Percentiles rank a stretch among this genome's conserved stretches.
phyloP scores from a whole-genome alignment of 305 asterid genomes.

The Striga hermonthica region DNA sequence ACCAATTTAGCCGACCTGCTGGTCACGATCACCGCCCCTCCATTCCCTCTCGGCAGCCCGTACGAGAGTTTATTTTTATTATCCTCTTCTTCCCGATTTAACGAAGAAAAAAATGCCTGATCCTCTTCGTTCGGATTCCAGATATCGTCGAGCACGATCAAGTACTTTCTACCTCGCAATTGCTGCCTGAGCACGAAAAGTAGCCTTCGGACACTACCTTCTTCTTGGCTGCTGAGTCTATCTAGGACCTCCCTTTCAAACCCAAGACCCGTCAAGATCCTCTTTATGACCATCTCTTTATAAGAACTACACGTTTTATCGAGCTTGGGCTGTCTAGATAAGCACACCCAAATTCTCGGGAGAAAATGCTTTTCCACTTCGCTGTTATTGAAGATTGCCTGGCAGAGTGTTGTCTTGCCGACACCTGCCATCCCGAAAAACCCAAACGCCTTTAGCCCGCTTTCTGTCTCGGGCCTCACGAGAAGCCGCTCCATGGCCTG shows the following conservation, averaged over 20 bases:
- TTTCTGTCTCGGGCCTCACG: slow-evolving; percentile 10
- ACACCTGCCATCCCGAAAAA: slow-evolving; percentile 48
- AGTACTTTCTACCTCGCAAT: slow-evolving; percentile 36
- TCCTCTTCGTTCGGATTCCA: slow-evolving; percentile 14
- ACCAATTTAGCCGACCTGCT: slow-evolving; percentile 32
- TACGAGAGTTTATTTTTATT: slow-evolving; percentile 22
- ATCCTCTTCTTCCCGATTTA: slow-evolving; percentile 21
- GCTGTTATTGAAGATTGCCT: slow-evolving; percentile 31
- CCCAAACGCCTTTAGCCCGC: slow-evolving; percentile 35
- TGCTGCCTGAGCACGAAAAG: slow-evolving; percentile 36
- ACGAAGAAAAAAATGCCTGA: slow-evolving; percentile 21
- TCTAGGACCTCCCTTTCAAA: slow-evolving; percentile 34
- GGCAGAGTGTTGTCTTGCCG: slow-evolving; percentile 49
- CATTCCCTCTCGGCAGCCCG: slow-evolving; percentile 42
- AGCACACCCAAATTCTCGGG: slow-evolving; percentile 48
- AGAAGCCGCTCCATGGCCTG: slow-evolving; percentile 43
- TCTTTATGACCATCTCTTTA: slow-evolving; percentile 32
- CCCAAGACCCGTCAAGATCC: slow-evolving; percentile 42
- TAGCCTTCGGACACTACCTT: slow-evolving; percentile 2
- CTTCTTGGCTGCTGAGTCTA: neutral
- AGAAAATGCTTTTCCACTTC: slow-evolving; percentile 36
- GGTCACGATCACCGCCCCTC: slow-evolving; percentile 40
- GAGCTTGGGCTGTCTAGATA: slow-evolving; percentile 34
- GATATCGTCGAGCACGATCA: slow-evolving; percentile 48
- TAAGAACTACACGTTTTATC: neutral